Conservation (phyloP, 345 rosid genomes). For the Eucalyptus melliodora region DNA sequence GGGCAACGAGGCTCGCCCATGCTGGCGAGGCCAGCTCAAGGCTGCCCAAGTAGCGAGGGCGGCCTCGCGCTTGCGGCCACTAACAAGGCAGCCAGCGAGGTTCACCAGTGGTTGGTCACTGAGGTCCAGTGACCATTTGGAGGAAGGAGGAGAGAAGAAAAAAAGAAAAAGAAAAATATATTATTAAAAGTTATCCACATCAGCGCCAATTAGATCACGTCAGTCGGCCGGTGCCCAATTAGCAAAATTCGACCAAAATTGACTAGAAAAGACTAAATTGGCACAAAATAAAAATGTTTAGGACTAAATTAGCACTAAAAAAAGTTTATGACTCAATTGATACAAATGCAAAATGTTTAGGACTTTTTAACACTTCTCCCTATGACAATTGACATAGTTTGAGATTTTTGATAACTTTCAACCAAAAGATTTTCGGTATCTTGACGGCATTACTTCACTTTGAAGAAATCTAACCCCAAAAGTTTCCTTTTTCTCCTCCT, state of each 20-base stretch:
- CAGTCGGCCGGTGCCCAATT: rapidly evolving
- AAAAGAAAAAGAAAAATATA: no score
- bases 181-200: no score
- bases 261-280: rapidly evolving
- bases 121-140: rapidly evolving
- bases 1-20: rapidly evolving
- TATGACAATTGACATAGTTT: background rate
- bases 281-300: no score
- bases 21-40: rapidly evolving
- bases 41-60: rapidly evolving
- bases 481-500: background rate
- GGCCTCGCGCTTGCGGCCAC: no score
- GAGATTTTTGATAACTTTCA: background rate
- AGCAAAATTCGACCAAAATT: no score
- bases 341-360: no score
- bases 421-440: background rate
- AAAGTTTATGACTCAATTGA: no score
- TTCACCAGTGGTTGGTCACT: rapidly evolving
- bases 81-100: rapidly evolving
- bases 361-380: no score
- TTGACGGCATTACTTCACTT: background rate
- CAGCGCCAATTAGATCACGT: rapidly evolving
- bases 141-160: no score
- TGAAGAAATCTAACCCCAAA: background rate
- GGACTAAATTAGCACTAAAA: no score